phyloP scores from a whole-genome alignment of 1,284 basidiomycete genomes.

The Thelephora terrestris region DNA sequence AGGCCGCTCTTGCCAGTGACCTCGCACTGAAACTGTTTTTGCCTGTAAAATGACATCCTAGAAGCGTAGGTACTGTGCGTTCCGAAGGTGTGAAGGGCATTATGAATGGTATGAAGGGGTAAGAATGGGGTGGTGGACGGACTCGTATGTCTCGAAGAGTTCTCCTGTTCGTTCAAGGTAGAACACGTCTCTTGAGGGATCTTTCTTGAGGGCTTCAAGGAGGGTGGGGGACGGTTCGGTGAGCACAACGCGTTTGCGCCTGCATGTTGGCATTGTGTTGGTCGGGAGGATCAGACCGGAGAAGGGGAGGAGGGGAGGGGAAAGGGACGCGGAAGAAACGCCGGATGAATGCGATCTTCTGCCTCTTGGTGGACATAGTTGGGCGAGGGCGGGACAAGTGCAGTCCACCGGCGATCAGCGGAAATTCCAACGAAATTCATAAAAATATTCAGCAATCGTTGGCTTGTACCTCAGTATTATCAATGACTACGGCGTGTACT shows the following conservation, averaged over 20 bases:
- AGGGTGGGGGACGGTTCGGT: conserved; percentile 65
- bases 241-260: conserved; percentile 85
- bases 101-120: background rate
- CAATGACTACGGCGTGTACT: no score
- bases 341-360: no score
- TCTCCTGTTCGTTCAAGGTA: conserved; percentile 90
- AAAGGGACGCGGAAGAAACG: conserved; percentile 13
- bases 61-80: conserved; percentile 57
- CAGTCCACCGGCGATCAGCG: background rate
- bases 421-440: no score
- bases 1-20: conserved; percentile 90
- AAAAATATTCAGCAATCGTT: no score
- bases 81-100: conserved; percentile 6
- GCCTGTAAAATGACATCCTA: conserved; percentile 88
- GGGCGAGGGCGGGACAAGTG: background rate
- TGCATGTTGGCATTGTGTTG: conserved; percentile 72
- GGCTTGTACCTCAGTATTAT: no score
- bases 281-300: conserved; percentile 14
- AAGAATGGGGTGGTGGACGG: conserved; percentile 6
- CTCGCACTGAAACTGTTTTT: conserved; percentile 92
- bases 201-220: conserved; percentile 49
- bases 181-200: conserved; percentile 70
- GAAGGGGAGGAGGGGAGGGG: conserved; percentile 15
- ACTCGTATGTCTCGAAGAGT: conserved; percentile 91
- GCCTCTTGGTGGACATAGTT: background rate